phyloP scores from a whole-genome alignment of 2,329 filamentous ascomycete species.

The Fusarium sp. region DNA sequence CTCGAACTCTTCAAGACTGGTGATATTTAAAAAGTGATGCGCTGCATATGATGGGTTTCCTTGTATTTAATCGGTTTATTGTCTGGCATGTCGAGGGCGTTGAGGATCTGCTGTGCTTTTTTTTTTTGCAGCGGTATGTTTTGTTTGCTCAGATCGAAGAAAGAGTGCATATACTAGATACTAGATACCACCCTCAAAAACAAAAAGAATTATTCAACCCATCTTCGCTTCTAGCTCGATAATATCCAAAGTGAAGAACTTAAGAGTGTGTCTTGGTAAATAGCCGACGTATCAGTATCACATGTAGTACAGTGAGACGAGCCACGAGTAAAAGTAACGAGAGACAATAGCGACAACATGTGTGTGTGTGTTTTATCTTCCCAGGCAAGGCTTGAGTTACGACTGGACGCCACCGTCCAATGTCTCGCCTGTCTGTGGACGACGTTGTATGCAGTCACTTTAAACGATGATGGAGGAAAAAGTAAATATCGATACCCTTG shows the following conservation, averaged over 20 bases:
- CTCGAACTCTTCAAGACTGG: slow-evolving; percentile 76
- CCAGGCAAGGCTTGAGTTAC: slow-evolving; percentile 23
- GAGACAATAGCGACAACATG: slow-evolving; percentile 6
- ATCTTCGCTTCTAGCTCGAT: not conserved
- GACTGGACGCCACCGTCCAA: slow-evolving; percentile 32
- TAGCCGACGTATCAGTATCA: not conserved
- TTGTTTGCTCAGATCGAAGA: slow-evolving; percentile 12
- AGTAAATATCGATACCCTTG: not conserved
- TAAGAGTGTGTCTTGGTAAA: slow-evolving; percentile 8
- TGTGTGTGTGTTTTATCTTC: not conserved
- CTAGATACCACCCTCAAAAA: slow-evolving; percentile 3
- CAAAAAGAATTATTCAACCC: not conserved
- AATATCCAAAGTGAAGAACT: not conserved
- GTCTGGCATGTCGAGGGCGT: slow-evolving; percentile 33
- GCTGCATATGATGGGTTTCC: not conserved
- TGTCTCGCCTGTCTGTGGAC: slow-evolving; percentile 30
- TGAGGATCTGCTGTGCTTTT: slow-evolving; percentile 10
- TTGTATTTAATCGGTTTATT: not conserved
- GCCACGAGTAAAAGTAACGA: slow-evolving; percentile 31
- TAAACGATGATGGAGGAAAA: not conserved
- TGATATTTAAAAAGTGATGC: slow-evolving; percentile 26
- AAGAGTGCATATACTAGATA: slow-evolving; percentile 31
- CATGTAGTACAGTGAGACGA: slow-evolving; percentile 13
- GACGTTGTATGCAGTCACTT: slow-evolving; percentile 10
- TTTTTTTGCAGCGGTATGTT: slow-evolving; percentile 6